These are phyloP conservation scores for Paraphaeosphaeria minitans DNA, from an alignment of 2,329 filamentous ascomycete species.

Conservation along the genomic window DNA sequence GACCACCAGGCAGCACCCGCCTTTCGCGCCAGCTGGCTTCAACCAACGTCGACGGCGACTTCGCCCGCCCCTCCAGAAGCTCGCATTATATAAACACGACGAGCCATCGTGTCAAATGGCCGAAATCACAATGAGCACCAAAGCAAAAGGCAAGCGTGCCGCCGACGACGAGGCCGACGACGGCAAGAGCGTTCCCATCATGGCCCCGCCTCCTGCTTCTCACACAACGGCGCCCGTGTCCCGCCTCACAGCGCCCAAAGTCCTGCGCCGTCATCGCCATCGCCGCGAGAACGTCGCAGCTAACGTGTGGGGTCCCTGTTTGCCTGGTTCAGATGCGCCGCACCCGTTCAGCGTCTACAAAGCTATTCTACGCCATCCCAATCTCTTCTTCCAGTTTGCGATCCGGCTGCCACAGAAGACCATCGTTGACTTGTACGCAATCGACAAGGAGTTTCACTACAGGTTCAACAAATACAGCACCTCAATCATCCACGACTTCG, in stretches of 20 bases:
- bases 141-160: conserved; percentile 30
- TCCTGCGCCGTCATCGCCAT: conserved; percentile 31
- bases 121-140: conserved; percentile 5
- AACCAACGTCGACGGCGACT: background rate
- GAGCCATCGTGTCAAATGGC: conserved; percentile 14
- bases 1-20: background rate
- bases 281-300: conserved; percentile 30
- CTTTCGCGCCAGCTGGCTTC: background rate
- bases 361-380: conserved; percentile 40
- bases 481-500: conserved; percentile 60
- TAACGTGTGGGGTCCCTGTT: conserved; percentile 23
- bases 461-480: conserved; percentile 59
- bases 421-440: conserved; percentile 42
- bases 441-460: conserved; percentile 49
- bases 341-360: conserved; percentile 42
- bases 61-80: background rate
- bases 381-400: conserved; percentile 44
- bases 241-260: conserved; percentile 12
- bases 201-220: background rate
- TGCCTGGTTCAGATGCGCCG: conserved; percentile 1
- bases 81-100: background rate
- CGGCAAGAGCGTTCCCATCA: background rate
- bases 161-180: conserved; percentile 14
- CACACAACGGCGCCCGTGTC: conserved; percentile 9
- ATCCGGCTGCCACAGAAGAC: conserved; percentile 28